These are phyloP conservation scores for Boletus nobilissimus DNA, from an alignment of 1,284 basidiomycete species.

Conservation along the genomic window DNA sequence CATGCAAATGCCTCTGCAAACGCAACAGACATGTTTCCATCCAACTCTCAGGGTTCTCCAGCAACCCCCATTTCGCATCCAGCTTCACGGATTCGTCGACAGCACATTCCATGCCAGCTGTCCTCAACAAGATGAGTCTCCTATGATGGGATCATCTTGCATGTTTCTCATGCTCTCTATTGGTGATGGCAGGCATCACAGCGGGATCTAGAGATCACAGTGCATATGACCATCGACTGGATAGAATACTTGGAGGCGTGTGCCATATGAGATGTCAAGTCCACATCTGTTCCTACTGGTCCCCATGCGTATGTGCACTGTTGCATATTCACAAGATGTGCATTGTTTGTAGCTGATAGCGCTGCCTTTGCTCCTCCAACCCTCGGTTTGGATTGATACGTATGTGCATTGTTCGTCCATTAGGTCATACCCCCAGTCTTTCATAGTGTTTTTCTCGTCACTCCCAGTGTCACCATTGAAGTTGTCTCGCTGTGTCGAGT, in stretches of 20 bases:
- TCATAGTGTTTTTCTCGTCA: background rate
- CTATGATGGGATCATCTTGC: background rate
- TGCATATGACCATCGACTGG: constrained; percentile 25
- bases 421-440: background rate
- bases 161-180: background rate
- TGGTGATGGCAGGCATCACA: constrained; percentile 3
- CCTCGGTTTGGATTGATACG: background rate
- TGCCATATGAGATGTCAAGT: constrained; percentile 12
- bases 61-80: constrained; percentile 21
- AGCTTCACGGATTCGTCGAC: constrained; percentile 16
- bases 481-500: background rate
- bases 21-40: constrained; percentile 18
- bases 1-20: constrained; percentile 20
- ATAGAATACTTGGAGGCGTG: background rate
- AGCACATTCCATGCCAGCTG: background rate
- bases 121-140: constrained; percentile 14
- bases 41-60: constrained; percentile 22
- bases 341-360: background rate
- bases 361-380: background rate
- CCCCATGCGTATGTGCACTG: background rate
- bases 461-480: background rate
- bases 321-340: background rate
- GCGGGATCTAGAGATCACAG: constrained; percentile 26
- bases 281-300: too few species aligned
- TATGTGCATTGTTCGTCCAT: background rate